Evolutionary conservation across 2,329 filamentous ascomycete genomes (phyloP).

Genomic region (Kalaharituber pfeilii): DNA sequence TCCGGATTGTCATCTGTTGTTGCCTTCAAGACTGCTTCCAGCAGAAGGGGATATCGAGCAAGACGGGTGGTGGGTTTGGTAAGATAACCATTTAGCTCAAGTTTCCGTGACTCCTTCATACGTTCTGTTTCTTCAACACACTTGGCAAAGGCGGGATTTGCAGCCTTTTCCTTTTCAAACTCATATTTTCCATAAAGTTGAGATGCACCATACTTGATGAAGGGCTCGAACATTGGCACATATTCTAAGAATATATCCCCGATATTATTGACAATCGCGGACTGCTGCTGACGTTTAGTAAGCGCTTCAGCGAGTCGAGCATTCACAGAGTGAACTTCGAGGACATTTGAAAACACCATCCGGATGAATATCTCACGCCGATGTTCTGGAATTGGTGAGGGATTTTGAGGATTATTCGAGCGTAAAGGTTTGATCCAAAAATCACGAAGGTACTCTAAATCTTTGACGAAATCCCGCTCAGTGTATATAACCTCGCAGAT

Average conservation of each 20-base stretch:
- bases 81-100: slow-evolving; percentile 92
- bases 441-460: slow-evolving; percentile 89
- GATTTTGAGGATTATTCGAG: slow-evolving; percentile 43
- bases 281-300: slow-evolving; percentile 77
- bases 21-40: slow-evolving; percentile 83
- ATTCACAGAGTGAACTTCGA: slow-evolving; percentile 87
- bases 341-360: slow-evolving; percentile 88
- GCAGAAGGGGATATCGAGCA: slow-evolving; percentile 76
- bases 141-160: slow-evolving; percentile 66
- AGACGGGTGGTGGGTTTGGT: slow-evolving; percentile 94
- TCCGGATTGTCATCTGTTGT: slow-evolving; percentile 80
- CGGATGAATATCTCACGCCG: slow-evolving; percentile 79
- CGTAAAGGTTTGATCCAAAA: slow-evolving; percentile 95
- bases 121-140: slow-evolving; percentile 96
- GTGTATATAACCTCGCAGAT: slow-evolving; percentile 99
- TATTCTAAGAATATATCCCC: slow-evolving; percentile 90
- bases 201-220: slow-evolving; percentile 89
- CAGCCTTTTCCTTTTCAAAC: slow-evolving; percentile 86
- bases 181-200: slow-evolving; percentile 95
- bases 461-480: slow-evolving; percentile 96
- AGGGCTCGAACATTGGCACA: slow-evolving; percentile 82
- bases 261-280: slow-evolving; percentile 70
- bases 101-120: slow-evolving; percentile 86
- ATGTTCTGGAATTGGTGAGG: slow-evolving; percentile 75
- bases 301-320: slow-evolving; percentile 73